These are phyloP conservation scores for Chlorella sorokiniana DNA, from an alignment of 139 green algal species.

Conservation along the genomic window DNA sequence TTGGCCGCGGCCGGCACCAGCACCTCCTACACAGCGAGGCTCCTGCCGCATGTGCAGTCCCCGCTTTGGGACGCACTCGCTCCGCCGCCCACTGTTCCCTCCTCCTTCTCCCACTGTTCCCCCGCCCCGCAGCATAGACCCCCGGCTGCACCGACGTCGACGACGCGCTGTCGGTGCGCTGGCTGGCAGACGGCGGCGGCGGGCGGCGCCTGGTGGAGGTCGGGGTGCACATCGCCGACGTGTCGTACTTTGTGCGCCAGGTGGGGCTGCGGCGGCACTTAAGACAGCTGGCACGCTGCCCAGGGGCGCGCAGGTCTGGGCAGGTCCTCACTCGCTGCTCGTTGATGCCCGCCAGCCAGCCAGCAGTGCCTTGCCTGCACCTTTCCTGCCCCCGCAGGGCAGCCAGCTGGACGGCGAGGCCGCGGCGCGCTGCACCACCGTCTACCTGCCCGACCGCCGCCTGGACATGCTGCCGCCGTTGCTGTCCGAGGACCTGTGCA, in stretches of 20 bases:
- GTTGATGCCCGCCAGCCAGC: too few species aligned
- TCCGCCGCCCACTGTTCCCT: neutral
- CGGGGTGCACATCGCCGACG: conserved; percentile 94
- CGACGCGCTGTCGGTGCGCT: conserved; percentile 78
- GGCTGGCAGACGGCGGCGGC: conserved; percentile 43
- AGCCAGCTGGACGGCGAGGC: neutral
- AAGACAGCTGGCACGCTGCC: too few species aligned
- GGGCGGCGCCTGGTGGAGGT: conserved; percentile 33
- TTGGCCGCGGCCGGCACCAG: too few species aligned
- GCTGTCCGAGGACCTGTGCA: conserved; percentile 91
- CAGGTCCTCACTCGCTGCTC: too few species aligned
- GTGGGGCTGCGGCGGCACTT: neutral
- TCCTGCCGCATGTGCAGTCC: too few species aligned
- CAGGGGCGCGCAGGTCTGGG: too few species aligned
- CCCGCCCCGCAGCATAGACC: conserved; percentile 70
- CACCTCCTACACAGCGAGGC: too few species aligned
- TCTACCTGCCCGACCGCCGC: conserved; percentile 82
- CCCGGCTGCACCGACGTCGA: conserved; percentile 88
- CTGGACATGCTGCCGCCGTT: conserved; percentile 92
- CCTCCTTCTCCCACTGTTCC: neutral
- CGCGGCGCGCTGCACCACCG: conserved; percentile 62
- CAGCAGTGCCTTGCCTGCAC: neutral
- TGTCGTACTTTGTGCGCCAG: conserved; percentile 78
- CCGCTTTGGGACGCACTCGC: too few species aligned
- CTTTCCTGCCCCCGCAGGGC: neutral